phyloP scores from a whole-genome alignment of 75 land plant genomes.

The Larix kaempferi region DNA sequence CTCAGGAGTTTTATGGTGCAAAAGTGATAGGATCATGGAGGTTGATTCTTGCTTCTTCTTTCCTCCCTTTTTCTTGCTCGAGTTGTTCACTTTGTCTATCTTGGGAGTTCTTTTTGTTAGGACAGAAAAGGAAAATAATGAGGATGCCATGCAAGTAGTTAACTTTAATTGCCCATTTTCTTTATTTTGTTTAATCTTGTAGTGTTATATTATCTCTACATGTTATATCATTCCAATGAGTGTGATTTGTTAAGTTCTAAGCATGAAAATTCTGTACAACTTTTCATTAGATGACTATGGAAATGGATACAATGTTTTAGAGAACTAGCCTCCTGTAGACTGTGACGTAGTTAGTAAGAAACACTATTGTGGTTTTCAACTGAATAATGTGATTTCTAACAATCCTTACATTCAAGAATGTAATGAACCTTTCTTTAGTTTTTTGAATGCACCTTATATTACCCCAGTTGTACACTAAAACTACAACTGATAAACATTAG shows the following conservation, averaged over 20 bases:
- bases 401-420: too few relatives aligned
- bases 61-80: not conserved
- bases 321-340: not conserved
- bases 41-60: constrained; percentile 19
- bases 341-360: too few relatives aligned
- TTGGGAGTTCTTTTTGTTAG: too few relatives aligned
- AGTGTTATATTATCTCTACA: not conserved
- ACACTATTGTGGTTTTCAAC: too few relatives aligned
- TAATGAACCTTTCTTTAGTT: too few relatives aligned
- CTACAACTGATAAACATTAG: too few relatives aligned
- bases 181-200: not conserved
- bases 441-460: too few relatives aligned
- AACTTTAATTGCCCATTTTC: not conserved
- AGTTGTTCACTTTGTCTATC: too few relatives aligned
- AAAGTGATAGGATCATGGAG: constrained; percentile 94
- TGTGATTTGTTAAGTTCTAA: not conserved
- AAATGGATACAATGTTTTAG: not conserved
- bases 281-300: not conserved
- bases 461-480: too few relatives aligned
- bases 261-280: not conserved
- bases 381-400: too few relatives aligned
- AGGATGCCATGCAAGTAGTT: not conserved
- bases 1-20: constrained; percentile 94
- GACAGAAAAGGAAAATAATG: not conserved
- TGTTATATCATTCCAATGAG: not conserved